Percentiles rank a stretch among this genome's conserved stretches.
Conservation (phyloP, 1,284 basidiomycete species). For the Ustilago sp. region DNA sequence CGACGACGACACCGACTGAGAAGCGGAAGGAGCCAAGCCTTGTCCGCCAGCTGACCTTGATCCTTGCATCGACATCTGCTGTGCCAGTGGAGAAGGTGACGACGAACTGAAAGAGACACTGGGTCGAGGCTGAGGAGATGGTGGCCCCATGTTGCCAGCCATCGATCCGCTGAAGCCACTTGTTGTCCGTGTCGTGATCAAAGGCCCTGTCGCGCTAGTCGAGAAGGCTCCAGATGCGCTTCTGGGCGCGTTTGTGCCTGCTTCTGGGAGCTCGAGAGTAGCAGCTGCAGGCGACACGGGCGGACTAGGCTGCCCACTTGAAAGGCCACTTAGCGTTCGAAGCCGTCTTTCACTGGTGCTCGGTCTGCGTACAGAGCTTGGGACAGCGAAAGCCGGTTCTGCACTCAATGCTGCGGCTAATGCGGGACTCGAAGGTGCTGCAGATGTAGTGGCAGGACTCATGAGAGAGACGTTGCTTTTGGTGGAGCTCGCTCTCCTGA, state of each 20-base stretch:
- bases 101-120: slow-evolving; percentile 58
- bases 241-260: slow-evolving; percentile 15
- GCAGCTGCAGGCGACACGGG: slow-evolving; percentile 29
- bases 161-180: slow-evolving; percentile 20
- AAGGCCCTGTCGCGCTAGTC: slow-evolving; percentile 11
- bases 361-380: slow-evolving; percentile 33
- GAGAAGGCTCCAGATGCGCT: slow-evolving; percentile 26
- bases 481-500: slow-evolving; percentile 45
- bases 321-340: slow-evolving; percentile 36
- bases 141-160: slow-evolving; percentile 11
- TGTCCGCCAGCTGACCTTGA: slow-evolving; percentile 8
- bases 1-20: slow-evolving; percentile 26
- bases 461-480: slow-evolving; percentile 30
- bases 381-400: slow-evolving; percentile 55
- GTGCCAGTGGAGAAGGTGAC: slow-evolving; percentile 57
- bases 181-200: slow-evolving; percentile 23
- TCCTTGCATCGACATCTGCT: slow-evolving; percentile 49
- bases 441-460: slow-evolving; percentile 14
- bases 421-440: slow-evolving; percentile 43
- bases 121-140: slow-evolving; percentile 24
- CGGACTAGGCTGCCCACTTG: slow-evolving; percentile 31
- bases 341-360: slow-evolving; percentile 51
- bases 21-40: slow-evolving; percentile 13
- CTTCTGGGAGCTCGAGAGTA: slow-evolving; percentile 32
- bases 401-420: slow-evolving; percentile 47